Evolutionary conservation across 192 early-diverging fungal species (phyloP).

Genomic region (Nowakowskiella sp.): DNA sequence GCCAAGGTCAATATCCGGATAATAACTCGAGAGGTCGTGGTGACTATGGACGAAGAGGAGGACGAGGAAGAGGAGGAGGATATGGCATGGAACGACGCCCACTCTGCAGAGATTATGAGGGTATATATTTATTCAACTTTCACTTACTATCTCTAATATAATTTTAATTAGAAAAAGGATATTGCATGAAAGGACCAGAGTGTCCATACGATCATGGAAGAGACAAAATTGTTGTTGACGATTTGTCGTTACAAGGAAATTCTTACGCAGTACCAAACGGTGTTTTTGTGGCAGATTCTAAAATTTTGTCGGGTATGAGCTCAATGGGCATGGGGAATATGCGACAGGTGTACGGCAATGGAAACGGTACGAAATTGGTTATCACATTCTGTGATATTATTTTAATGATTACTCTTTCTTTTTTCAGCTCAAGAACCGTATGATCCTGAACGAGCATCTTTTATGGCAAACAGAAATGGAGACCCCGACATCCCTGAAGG

Average conservation of each 20-base stretch:
- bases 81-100: too few species aligned
- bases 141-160: slow-evolving; percentile 3
- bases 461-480: slow-evolving; percentile 11
- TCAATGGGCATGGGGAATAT: slow-evolving; percentile 25
- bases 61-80: slow-evolving; percentile 30
- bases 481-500: slow-evolving; percentile 7
- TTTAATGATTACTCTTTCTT: slow-evolving; percentile 32
- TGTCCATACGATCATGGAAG: slow-evolving; percentile 72
- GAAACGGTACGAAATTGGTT: neutral
- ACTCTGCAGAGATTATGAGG: slow-evolving; percentile 69
- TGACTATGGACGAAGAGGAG: slow-evolving; percentile 32
- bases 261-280: slow-evolving; percentile 19
- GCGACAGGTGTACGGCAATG: neutral
- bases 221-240: slow-evolving; percentile 61
- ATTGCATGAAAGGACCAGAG: slow-evolving; percentile 69
- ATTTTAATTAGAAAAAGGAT: slow-evolving; percentile 59
- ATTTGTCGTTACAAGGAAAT: slow-evolving; percentile 9
- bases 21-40: slow-evolving; percentile 18
- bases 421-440: slow-evolving; percentile 37
- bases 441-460: slow-evolving; percentile 41
- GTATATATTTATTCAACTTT: slow-evolving; percentile 28
- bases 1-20: neutral
- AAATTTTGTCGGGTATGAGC: slow-evolving; percentile 6
- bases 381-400: neutral
- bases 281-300: slow-evolving; percentile 20